Conservation (phyloP, 2,329 filamentous ascomycete genomes). For the Aspergillus sojae region DNA sequence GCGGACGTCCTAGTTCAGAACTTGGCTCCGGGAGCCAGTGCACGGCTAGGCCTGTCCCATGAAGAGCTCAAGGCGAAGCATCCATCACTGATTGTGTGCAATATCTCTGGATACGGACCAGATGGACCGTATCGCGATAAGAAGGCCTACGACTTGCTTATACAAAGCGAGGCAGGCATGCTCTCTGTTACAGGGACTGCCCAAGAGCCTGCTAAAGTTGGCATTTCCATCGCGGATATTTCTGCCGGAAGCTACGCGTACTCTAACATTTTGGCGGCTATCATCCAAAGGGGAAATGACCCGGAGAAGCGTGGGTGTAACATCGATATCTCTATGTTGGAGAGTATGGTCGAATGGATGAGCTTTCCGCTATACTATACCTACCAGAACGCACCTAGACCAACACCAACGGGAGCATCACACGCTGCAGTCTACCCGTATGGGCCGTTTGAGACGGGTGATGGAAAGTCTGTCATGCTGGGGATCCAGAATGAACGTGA, state of each 20-base stretch:
- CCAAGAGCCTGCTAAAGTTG: conserved; percentile 52
- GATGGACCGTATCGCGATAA: conserved; percentile 57
- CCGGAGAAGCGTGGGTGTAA: conserved; percentile 47
- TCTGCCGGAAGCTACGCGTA: conserved; percentile 57
- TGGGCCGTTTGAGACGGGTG: conserved; percentile 56
- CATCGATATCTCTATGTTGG: conserved; percentile 61
- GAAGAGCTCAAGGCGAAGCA: conserved; percentile 46
- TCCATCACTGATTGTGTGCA: conserved; percentile 54
- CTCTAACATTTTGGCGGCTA: conserved; percentile 53
- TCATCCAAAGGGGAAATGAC: conserved; percentile 54
- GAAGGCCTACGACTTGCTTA: conserved; percentile 59
- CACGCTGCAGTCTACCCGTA: conserved; percentile 62
- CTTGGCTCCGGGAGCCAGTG: conserved; percentile 53
- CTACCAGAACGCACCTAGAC: conserved; percentile 48
- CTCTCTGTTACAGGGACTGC: conserved; percentile 54
- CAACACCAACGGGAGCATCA: conserved; percentile 52
- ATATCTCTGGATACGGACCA: conserved; percentile 57
- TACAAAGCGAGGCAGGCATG: conserved; percentile 58
- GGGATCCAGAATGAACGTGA: conserved; percentile 62
- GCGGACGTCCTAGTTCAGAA: conserved; percentile 60
- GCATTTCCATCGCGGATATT: conserved; percentile 59
- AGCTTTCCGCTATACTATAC: conserved; percentile 59
- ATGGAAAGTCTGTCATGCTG: conserved; percentile 55
- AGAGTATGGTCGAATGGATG: conserved; percentile 64
- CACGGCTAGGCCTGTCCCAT: conserved; percentile 53